These are phyloP conservation scores for Lunularia cruciata DNA, from an alignment of 225 moss, liverwort and hornwort genomes.

Conservation along the genomic window DNA sequence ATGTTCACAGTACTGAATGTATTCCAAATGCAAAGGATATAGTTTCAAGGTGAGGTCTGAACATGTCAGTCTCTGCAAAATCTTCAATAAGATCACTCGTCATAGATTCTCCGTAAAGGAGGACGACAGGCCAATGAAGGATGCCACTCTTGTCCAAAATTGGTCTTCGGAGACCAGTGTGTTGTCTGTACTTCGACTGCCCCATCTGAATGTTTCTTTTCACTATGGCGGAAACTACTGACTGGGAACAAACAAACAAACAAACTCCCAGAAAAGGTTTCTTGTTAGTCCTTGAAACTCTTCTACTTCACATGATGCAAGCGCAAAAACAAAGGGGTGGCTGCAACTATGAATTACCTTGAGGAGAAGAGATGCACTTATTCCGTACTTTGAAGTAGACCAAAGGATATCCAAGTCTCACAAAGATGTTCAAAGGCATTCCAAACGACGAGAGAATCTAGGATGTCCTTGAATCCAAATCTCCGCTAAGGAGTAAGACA, in stretches of 20 bases:
- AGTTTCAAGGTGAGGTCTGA: slow-evolving; percentile 72
- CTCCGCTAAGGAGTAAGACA: neutral
- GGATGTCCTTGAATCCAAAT: neutral
- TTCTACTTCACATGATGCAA: neutral
- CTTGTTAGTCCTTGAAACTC: neutral
- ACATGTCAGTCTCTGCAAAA: slow-evolving; percentile 94
- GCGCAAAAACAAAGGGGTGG: neutral
- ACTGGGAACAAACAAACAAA: slow-evolving; percentile 23
- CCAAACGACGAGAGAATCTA: too few species aligned
- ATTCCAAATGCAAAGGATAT: slow-evolving; percentile 57
- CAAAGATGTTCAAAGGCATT: too few species aligned
- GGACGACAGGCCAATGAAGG: slow-evolving; percentile 88
- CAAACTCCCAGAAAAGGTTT: slow-evolving; percentile 6
- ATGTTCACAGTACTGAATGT: too few species aligned
- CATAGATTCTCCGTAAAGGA: slow-evolving; percentile 85
- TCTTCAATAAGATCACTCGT: slow-evolving; percentile 88
- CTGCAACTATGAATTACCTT: neutral
- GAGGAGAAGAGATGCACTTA: neutral
- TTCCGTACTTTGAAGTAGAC: neutral
- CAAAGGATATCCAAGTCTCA: too few species aligned
- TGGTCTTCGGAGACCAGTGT: slow-evolving; percentile 68
- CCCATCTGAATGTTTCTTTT: slow-evolving; percentile 68
- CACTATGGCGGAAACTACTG: slow-evolving; percentile 48
- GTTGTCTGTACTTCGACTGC: slow-evolving; percentile 63
- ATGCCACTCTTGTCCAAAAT: slow-evolving; percentile 69